phyloP scores from a whole-genome alignment of 2,329 filamentous ascomycete genomes.

The Diaporthe vexans region DNA sequence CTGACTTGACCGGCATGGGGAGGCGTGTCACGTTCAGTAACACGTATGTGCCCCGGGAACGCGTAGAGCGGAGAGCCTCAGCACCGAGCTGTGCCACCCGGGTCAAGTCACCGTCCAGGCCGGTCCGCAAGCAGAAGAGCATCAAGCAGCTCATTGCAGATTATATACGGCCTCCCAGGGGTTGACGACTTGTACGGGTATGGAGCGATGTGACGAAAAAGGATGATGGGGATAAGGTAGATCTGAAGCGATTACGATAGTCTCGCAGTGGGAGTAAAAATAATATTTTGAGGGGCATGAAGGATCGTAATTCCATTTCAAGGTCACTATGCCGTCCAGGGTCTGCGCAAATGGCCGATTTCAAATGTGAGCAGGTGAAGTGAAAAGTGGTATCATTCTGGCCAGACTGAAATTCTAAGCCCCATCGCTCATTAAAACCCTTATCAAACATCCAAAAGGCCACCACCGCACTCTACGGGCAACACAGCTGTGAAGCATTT shows the following conservation, averaged over 20 bases:
- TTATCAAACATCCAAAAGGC: background rate
- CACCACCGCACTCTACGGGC: background rate
- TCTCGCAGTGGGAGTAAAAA: background rate
- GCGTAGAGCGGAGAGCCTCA: constrained; percentile 24
- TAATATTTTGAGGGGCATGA: background rate
- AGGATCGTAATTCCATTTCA: background rate
- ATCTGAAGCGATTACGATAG: background rate
- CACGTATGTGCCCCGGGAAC: constrained; percentile 18
- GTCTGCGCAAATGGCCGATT: background rate
- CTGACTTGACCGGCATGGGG: constrained; percentile 3
- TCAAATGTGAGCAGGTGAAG: background rate
- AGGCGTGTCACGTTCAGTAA: constrained; percentile 37
- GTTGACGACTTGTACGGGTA: background rate
- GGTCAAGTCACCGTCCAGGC: constrained; percentile 35
- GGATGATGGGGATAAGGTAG: background rate
- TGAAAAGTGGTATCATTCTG: constrained; percentile 24
- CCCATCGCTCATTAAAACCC: background rate
- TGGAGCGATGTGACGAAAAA: background rate
- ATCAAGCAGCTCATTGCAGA: constrained; percentile 35
- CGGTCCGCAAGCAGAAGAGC: constrained; percentile 37
- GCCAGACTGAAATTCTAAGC: constrained; percentile 4
- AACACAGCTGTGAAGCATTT: background rate
- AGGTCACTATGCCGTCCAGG: background rate
- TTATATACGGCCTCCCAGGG: constrained; percentile 34
- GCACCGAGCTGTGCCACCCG: constrained; percentile 29